phyloP scores from a whole-genome alignment of 1,139 yeast genomes.

The Blastobotrys illinoisensis region DNA sequence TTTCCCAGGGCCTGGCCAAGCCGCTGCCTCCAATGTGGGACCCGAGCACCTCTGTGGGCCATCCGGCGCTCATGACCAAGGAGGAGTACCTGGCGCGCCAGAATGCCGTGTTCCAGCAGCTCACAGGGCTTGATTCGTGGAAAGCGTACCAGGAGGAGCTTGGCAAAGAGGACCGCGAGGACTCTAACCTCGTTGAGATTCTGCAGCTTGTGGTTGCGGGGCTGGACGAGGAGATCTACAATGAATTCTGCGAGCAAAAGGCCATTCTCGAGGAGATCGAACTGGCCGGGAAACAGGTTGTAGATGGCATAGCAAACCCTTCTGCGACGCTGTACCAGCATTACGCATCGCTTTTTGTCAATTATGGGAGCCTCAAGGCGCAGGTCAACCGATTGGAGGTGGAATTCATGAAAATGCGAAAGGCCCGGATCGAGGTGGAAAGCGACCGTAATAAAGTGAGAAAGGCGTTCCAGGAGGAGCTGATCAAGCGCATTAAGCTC shows the following conservation, averaged over 20 bases:
- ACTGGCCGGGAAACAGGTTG: conserved; percentile 10
- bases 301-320: background rate
- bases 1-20: background rate
- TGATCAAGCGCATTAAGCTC: conserved; percentile 12
- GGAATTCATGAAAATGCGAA: conserved; percentile 14
- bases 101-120: conserved; percentile 18
- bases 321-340: conserved; percentile 3
- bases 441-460: conserved; percentile 7
- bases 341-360: conserved; percentile 1
- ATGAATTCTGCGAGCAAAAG: conserved; percentile 17
- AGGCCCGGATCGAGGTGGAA: conserved; percentile 9
- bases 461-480: conserved; percentile 8
- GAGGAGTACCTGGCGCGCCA: conserved; percentile 21
- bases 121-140: conserved; percentile 20
- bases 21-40: conserved; percentile 7
- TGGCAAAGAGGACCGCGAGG: conserved; percentile 12
- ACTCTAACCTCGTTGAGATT: conserved; percentile 13
- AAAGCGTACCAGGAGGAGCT: conserved; percentile 11
- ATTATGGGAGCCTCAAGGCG: conserved; percentile 12
- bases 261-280: conserved; percentile 14
- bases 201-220: conserved; percentile 18
- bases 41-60: conserved; percentile 2
- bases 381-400: conserved; percentile 15
- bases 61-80: conserved; percentile 16
- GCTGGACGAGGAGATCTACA: conserved; percentile 19